phyloP scores from a whole-genome alignment of 2,329 filamentous ascomycete genomes.

The Paecilomyces dactylethromorphus region DNA sequence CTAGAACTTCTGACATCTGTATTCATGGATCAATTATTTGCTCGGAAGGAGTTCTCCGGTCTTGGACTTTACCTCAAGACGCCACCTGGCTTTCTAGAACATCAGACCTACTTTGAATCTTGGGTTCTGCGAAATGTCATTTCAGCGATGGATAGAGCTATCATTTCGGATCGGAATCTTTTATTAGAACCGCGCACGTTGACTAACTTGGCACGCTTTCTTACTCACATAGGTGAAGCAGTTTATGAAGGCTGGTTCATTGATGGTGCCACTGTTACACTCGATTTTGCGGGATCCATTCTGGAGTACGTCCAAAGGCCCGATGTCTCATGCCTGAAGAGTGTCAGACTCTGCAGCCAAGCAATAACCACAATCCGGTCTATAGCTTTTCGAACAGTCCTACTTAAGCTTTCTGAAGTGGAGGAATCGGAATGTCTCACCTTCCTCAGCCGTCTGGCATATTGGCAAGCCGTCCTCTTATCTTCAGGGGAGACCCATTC shows the following conservation, averaged over 20 bases:
- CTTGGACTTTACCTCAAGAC: constrained; percentile 81
- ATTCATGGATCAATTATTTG: constrained; percentile 78
- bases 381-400: constrained; percentile 69
- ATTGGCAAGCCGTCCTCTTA: constrained; percentile 92
- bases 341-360: constrained; percentile 83
- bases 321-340: constrained; percentile 74
- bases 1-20: constrained; percentile 71
- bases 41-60: constrained; percentile 83
- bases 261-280: constrained; percentile 71
- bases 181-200: constrained; percentile 76
- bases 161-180: constrained; percentile 65
- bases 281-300: constrained; percentile 79
- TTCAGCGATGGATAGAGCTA: constrained; percentile 59
- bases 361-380: constrained; percentile 69
- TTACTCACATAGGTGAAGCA: constrained; percentile 75
- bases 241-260: constrained; percentile 97
- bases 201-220: constrained; percentile 78
- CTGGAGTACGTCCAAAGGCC: constrained; percentile 85
- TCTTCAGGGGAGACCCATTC: constrained; percentile 69
- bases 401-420: constrained; percentile 77
- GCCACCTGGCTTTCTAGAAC: constrained; percentile 86
- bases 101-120: constrained; percentile 92
- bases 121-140: constrained; percentile 75
- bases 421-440: constrained; percentile 63
- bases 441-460: constrained; percentile 79